Percentiles rank a stretch among this genome's conserved stretches.
Conservation (phyloP, 1,284 basidiomycete species). For the Papiliotrema fonsecae region DNA sequence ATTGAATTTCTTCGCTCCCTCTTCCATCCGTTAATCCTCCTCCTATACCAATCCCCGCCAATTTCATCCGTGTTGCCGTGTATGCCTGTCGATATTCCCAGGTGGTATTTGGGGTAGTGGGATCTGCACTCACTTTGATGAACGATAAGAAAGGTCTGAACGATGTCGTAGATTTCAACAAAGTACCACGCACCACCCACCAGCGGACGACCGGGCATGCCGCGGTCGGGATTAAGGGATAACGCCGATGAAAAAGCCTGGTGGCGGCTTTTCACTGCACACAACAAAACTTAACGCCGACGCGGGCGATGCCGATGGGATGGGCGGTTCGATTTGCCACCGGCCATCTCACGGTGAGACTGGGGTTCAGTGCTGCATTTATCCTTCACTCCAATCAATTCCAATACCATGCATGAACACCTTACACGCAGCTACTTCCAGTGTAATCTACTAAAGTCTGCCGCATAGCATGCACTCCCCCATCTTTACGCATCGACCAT, state of each 20-base stretch:
- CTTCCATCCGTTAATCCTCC: not conserved
- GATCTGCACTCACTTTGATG: not conserved
- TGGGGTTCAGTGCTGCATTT: no score
- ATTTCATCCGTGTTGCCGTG: no score
- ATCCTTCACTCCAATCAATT: no score
- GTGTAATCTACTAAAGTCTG: no score
- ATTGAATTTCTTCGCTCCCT: not conserved
- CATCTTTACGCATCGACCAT: constrained; percentile 23
- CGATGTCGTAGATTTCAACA: not conserved
- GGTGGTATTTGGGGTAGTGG: not conserved
- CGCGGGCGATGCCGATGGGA: not conserved
- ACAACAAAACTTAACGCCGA: not conserved
- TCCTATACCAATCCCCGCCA: no score
- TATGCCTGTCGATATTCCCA: not conserved
- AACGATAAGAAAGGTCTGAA: not conserved
- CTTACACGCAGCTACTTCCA: no score
- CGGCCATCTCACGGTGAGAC: no score
- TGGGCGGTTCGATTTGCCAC: not conserved
- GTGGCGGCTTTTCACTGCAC: not conserved
- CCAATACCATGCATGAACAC: no score
- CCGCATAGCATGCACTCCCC: no score
- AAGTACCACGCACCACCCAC: not conserved
- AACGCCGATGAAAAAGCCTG: not conserved
- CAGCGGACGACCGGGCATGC: not conserved
- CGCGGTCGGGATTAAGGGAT: not conserved